A percentile compares a stretch with the other conserved stretches of the same genome.
These are phyloP conservation scores for Nyctanthes arbortristis DNA, from an alignment of 257 asterid genomes.

Conservation along the genomic window DNA sequence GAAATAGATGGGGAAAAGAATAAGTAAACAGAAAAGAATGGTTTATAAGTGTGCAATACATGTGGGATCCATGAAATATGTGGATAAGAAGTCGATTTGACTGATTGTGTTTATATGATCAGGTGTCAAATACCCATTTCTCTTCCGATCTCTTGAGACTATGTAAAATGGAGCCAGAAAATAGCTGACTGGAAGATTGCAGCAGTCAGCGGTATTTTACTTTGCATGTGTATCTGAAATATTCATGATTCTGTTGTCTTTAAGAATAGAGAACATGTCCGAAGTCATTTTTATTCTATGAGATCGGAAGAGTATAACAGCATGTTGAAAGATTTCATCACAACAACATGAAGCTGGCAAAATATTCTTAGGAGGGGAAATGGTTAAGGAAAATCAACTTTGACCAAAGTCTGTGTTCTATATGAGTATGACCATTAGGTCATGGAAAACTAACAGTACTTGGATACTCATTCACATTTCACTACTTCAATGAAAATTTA, in stretches of 20 bases:
- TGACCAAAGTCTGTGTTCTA: neutral
- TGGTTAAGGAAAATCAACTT: neutral
- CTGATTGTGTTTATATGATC: no score
- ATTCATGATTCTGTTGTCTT: neutral
- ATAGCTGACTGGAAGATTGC: neutral
- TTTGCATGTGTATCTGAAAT: neutral
- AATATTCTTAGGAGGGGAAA: neutral
- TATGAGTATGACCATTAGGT: neutral
- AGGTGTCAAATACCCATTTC: no score
- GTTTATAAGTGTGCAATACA: no score
- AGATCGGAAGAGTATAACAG: neutral
- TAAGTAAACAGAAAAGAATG: neutral
- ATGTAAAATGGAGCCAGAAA: neutral
- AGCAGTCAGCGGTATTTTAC: neutral
- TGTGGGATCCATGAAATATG: no score
- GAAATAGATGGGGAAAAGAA: neutral
- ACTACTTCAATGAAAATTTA: neutral
- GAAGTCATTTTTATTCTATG: neutral
- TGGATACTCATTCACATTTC: neutral
- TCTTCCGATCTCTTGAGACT: neutral
- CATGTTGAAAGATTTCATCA: neutral
- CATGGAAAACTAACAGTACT: neutral
- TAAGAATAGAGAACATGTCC: neutral
- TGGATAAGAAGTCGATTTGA: no score
- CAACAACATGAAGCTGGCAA: neutral